Conservation (phyloP, 352 stramenopile genomes). For the Phytophthora hybrid region DNA sequence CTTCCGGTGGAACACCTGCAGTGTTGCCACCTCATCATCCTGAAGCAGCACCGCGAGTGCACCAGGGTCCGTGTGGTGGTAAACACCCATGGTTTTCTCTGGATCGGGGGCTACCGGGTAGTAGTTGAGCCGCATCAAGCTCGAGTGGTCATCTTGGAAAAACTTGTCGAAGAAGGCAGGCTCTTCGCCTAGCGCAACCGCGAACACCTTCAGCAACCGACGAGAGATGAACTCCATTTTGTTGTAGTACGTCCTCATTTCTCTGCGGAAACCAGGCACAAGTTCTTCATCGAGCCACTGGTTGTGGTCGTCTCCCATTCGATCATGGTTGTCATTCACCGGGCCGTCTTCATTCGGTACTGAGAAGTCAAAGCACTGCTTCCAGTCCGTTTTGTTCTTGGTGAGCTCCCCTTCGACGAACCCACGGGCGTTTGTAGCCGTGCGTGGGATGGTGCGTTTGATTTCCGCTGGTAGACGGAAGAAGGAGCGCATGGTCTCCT, state of each 20-base stretch:
- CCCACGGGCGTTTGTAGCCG: slow-evolving; percentile 81
- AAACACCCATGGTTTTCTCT: slow-evolving; percentile 55
- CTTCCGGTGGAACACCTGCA: slow-evolving; percentile 56
- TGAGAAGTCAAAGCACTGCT: slow-evolving; percentile 86
- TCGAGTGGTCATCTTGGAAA: slow-evolving; percentile 79
- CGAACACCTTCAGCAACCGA: slow-evolving; percentile 64
- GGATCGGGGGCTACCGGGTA: slow-evolving; percentile 79
- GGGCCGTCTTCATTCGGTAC: slow-evolving; percentile 48
- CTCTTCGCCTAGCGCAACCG: slow-evolving; percentile 57
- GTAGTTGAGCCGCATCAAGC: slow-evolving; percentile 92
- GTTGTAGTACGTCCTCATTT: slow-evolving; percentile 52
- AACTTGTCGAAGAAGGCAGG: slow-evolving; percentile 67
- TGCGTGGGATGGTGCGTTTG: slow-evolving; percentile 71
- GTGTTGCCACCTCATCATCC: slow-evolving; percentile 53
- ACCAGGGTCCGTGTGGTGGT: slow-evolving; percentile 68
- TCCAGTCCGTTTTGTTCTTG: slow-evolving; percentile 95
- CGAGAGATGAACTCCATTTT: slow-evolving; percentile 64
- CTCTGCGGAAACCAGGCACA: slow-evolving; percentile 63
- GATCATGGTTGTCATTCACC: slow-evolving; percentile 58
- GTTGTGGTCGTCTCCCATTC: slow-evolving; percentile 89
- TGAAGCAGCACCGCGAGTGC: slow-evolving; percentile 61
- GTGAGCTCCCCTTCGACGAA: slow-evolving; percentile 96
- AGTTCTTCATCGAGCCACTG: slow-evolving; percentile 63
- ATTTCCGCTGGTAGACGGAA: slow-evolving; percentile 76
- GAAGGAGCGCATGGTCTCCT: slow-evolving; percentile 73